These are phyloP conservation scores for Suhomyces wounanorum DNA, from an alignment of 1,139 yeast genomes.

Conservation along the genomic window DNA sequence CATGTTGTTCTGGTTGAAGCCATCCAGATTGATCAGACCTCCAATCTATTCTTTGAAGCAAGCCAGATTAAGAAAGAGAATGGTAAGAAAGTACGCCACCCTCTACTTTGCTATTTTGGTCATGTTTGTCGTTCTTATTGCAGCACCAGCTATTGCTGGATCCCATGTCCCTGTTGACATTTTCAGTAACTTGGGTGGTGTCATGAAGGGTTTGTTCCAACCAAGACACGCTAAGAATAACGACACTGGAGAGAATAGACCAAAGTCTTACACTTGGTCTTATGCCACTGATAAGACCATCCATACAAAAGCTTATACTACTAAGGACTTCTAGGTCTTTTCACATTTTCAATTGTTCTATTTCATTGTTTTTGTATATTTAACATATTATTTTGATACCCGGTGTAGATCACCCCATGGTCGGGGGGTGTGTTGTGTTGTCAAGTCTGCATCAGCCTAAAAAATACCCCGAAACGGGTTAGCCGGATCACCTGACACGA, in stretches of 20 bases:
- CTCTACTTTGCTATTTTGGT: slow-evolving; percentile 73
- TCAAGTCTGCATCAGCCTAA: not conserved
- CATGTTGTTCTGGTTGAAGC: slow-evolving; percentile 98
- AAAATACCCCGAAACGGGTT: not conserved
- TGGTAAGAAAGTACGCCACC: slow-evolving; percentile 92
- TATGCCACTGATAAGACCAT: slow-evolving; percentile 58
- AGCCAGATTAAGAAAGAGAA: slow-evolving; percentile 95
- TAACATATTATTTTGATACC: slow-evolving; percentile 8
- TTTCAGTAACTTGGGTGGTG: slow-evolving; percentile 30
- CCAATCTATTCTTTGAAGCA: slow-evolving; percentile 98
- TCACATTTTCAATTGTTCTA: slow-evolving; percentile 7
- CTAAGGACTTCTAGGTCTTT: slow-evolving; percentile 51
- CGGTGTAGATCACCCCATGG: not conserved
- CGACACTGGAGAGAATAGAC: slow-evolving; percentile 70
- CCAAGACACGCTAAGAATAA: slow-evolving; percentile 81
- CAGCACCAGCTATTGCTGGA: slow-evolving; percentile 89
- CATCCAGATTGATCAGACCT: slow-evolving; percentile 97
- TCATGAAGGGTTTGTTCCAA: slow-evolving; percentile 78
- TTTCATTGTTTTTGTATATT: slow-evolving; percentile 13
- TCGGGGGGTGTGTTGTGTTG: not conserved
- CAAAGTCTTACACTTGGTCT: slow-evolving; percentile 51
- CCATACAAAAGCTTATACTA: slow-evolving; percentile 56
- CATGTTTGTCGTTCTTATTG: slow-evolving; percentile 73
- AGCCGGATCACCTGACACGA: not conserved
- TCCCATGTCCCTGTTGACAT: slow-evolving; percentile 34